Evolutionary conservation across 257 asterid species (phyloP), one percentile per base, ranked within the genome.

Genomic region (Solanum boliviense): DNA sequence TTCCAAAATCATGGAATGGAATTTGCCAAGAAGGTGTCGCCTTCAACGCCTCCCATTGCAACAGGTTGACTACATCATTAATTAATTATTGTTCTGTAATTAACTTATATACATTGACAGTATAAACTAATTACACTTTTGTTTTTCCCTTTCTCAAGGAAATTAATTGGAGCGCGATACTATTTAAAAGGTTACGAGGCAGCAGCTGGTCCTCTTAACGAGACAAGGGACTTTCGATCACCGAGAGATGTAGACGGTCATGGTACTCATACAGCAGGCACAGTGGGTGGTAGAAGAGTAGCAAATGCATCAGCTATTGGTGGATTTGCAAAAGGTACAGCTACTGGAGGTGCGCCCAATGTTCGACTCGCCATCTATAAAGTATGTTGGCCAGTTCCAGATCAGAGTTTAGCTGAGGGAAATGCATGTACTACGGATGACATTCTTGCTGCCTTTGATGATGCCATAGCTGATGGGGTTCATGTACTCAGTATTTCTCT

Each of bases 91-190:
- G 48, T 4, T 41, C 4, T 9, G 13, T 41, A 41, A 41, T 41
- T 41, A 41, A 41, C 48, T 41, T 41, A 41, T 41, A 41, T 41
- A 11, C 46, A 41, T 39, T 39, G 13, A 39, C 46, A 3, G 13
- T 41, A 10, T 41, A 41, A 41, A 3, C 13, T 41, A 7, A 41
- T 36, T 36, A 39, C 4, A 41, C 13, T 41, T 41, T 1, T 10
- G 13, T 41, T 41, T 39, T 38, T 8, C 41, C 11, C 41, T 38
- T 38, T 38, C 11, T 38, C 3, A 38, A 39, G 94, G 89, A 92
- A 92, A 91, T 8, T 91, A 32, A 36, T 92, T 11, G 93, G 94
- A 44, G 95, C 95, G 0, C 91, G 93, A 21, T 93, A 91, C 90
- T 93, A 91, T 67, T 65, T 93, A 52, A 91, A 83, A 62, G 56